A percentile compares a stretch with the other conserved stretches of the same genome.
Conservation (phyloP, 2,329 filamentous ascomycete genomes). For the Fusarium camptoceras region DNA sequence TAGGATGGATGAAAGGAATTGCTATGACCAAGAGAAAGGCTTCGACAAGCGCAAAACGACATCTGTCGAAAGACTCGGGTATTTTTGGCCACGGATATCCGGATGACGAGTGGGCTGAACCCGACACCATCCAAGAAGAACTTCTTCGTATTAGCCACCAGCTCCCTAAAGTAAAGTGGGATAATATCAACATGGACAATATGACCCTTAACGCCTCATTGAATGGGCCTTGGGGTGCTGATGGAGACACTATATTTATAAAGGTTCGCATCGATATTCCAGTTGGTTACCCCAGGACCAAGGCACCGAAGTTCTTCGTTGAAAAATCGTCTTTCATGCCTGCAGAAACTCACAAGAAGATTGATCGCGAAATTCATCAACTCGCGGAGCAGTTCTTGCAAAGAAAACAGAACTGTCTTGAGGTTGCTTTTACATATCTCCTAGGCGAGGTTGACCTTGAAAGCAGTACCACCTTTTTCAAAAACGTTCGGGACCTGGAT, state of each 20-base stretch:
- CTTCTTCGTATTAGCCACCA: slow-evolving; percentile 71
- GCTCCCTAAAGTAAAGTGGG: slow-evolving; percentile 73
- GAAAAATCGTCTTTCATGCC: slow-evolving; percentile 73
- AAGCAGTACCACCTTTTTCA: slow-evolving; percentile 70
- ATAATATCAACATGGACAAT: slow-evolving; percentile 72
- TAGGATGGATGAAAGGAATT: slow-evolving; percentile 77
- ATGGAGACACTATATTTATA: slow-evolving; percentile 69
- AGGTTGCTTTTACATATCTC: slow-evolving; percentile 71
- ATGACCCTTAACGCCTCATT: slow-evolving; percentile 70
- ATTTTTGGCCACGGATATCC: slow-evolving; percentile 64
- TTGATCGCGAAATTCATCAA: slow-evolving; percentile 67
- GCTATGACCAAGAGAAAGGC: slow-evolving; percentile 69
- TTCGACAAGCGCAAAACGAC: slow-evolving; percentile 56
- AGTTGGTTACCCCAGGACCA: slow-evolving; percentile 67
- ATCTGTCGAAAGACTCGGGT: slow-evolving; percentile 64
- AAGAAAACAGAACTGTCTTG: slow-evolving; percentile 70
- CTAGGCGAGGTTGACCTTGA: slow-evolving; percentile 72
- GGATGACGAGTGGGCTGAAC: slow-evolving; percentile 69
- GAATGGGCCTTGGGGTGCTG: slow-evolving; percentile 72
- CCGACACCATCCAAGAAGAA: slow-evolving; percentile 73
- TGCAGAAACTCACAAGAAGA: slow-evolving; percentile 61
- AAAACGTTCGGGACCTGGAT: slow-evolving; percentile 72
- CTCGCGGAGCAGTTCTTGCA: slow-evolving; percentile 67
- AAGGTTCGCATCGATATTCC: slow-evolving; percentile 72
- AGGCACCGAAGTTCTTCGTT: slow-evolving; percentile 68